Conservation (phyloP, 2,329 filamentous ascomycete genomes). For the Dissoconium aciculare region DNA sequence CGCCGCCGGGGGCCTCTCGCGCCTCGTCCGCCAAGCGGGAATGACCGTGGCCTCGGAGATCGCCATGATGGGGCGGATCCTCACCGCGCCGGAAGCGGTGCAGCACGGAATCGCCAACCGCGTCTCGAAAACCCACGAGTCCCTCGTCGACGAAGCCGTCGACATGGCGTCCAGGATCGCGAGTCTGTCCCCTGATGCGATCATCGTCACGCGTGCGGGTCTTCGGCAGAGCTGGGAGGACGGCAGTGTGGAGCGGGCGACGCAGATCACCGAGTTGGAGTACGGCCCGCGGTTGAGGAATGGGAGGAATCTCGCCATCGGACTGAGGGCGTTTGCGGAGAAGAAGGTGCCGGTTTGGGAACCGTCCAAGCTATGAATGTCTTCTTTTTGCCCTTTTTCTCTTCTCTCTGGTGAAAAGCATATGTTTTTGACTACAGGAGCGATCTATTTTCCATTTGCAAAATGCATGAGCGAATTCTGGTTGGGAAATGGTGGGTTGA, state of each 20-base stretch:
- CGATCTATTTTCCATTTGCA: too few relatives aligned
- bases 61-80: conserved; percentile 33
- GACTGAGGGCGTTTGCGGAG: conserved; percentile 37
- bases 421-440: too few relatives aligned
- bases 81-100: conserved; percentile 32
- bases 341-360: conserved; percentile 38
- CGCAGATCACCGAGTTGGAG: conserved; percentile 29
- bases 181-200: conserved; percentile 25
- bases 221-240: conserved; percentile 29
- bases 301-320: conserved; percentile 37
- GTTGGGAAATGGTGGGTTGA: too few relatives aligned
- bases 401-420: too few relatives aligned
- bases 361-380: conserved; percentile 30
- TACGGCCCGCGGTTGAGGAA: conserved; percentile 28
- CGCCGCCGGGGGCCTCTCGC: conserved; percentile 37
- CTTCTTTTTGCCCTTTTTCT: too few relatives aligned
- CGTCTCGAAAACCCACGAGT: conserved; percentile 23
- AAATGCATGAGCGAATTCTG: too few relatives aligned
- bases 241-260: conserved; percentile 28
- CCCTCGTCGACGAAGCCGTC: conserved; percentile 26
- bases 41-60: conserved; percentile 37
- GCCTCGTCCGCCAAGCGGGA: conserved; percentile 35
- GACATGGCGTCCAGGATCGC: conserved; percentile 25
- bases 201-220: conserved; percentile 29
- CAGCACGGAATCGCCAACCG: conserved; percentile 30